Conservation (phyloP, 352 stramenopile genomes). For the Pythium sukuiense region DNA sequence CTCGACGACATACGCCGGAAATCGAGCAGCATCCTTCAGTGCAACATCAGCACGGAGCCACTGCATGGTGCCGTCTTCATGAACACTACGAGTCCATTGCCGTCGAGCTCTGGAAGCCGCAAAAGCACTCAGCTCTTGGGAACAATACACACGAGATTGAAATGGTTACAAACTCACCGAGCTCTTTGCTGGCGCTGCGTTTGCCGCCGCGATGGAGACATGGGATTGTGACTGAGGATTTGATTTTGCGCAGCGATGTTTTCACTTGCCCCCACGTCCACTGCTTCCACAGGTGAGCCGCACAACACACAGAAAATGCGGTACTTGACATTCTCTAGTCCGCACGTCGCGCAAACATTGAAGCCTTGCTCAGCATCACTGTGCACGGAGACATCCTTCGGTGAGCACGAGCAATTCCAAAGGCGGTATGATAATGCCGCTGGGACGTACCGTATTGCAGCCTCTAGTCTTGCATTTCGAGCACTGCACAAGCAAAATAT, state of each 20-base stretch:
- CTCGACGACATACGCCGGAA: neutral
- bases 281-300: neutral
- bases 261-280: neutral
- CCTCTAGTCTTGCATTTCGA: conserved; percentile 5
- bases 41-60: neutral
- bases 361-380: conserved; percentile 20
- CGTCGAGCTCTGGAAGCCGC: conserved; percentile 10
- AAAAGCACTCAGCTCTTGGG: neutral
- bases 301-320: conserved; percentile 18
- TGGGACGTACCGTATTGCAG: conserved; percentile 11
- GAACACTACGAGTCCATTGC: neutral
- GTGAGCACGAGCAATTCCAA: neutral
- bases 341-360: conserved; percentile 15
- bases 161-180: neutral
- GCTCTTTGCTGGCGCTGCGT: conserved; percentile 7
- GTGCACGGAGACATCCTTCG: neutral
- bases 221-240: neutral
- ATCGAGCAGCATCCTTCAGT: neutral
- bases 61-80: neutral
- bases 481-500: neutral
- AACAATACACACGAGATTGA: neutral
- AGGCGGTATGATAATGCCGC: neutral
- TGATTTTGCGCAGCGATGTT: neutral
- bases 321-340: conserved; percentile 14
- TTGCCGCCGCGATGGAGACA: neutral